Percentiles rank a stretch among this genome's conserved stretches.
Evolutionary conservation across 208 protist species (phyloP).

Genomic region (Wallacemonas sp.): DNA sequence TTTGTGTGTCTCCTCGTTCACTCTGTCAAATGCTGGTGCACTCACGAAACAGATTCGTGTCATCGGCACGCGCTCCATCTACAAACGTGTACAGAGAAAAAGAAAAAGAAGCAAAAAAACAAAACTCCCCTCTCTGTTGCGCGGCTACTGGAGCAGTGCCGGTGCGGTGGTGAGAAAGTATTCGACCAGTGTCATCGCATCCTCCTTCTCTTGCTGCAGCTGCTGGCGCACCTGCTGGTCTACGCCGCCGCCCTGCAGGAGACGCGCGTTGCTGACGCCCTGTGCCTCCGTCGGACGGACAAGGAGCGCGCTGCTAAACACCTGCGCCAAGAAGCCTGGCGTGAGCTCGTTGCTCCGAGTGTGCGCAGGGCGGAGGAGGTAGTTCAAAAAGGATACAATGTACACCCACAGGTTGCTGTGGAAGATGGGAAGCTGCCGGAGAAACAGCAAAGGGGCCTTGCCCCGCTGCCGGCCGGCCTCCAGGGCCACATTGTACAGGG

Average conservation of each 20-base stretch:
- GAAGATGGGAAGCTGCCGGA: constrained; percentile 72
- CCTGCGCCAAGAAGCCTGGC: constrained; percentile 48
- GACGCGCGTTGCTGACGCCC: constrained; percentile 26
- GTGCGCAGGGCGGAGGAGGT: constrained; percentile 68
- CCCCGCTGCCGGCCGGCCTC: constrained; percentile 52
- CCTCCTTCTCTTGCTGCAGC: constrained; percentile 66
- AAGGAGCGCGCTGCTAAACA: constrained; percentile 72
- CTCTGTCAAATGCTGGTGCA: no score
- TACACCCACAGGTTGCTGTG: constrained; percentile 89
- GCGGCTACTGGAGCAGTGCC: constrained; percentile 30
- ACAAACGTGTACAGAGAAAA: not conserved
- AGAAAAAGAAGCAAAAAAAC: not conserved
- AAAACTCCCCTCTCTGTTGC: no score
- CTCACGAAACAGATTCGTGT: no score
- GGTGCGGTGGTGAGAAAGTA: constrained; percentile 77
- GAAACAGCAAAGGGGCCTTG: constrained; percentile 56
- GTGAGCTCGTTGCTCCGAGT: constrained; percentile 64
- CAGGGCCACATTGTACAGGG: constrained; percentile 59
- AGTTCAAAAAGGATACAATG: constrained; percentile 83
- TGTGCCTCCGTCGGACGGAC: constrained; percentile 37
- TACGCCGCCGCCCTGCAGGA: constrained; percentile 48
- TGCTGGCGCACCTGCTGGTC: constrained; percentile 69
- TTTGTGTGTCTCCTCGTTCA: no score
- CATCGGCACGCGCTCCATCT: not conserved
- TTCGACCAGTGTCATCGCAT: constrained; percentile 65